Conservation (phyloP, 371 early-diverging fungal genomes). For the Mucor mucedo region DNA sequence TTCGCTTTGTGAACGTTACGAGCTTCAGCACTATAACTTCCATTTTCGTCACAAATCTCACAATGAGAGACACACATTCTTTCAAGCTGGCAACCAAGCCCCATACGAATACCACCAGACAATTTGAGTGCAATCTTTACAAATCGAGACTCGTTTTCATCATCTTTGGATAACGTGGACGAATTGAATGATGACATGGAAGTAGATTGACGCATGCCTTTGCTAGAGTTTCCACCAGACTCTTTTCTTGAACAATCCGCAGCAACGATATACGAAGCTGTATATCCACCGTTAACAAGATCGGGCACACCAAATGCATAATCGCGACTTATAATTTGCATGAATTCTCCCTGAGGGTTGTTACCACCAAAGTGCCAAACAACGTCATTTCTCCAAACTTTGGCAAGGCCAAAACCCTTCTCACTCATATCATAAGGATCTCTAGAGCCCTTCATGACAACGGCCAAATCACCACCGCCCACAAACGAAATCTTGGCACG, state of each 20-base stretch:
- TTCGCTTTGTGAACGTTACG: conserved; percentile 35
- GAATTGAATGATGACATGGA: conserved; percentile 25
- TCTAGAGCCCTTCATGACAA: conserved; percentile 51
- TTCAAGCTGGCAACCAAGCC: conserved; percentile 57
- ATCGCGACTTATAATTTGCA: conserved; percentile 55
- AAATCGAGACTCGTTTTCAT: conserved; percentile 24
- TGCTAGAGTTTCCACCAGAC: background rate
- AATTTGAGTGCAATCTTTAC: conserved; percentile 42
- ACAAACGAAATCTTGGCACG: conserved; percentile 56
- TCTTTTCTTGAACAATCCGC: background rate
- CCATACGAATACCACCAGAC: conserved; percentile 47
- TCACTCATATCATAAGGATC: conserved; percentile 56
- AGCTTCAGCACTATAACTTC: conserved; percentile 17
- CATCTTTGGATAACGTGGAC: conserved; percentile 7
- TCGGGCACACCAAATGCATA: conserved; percentile 58
- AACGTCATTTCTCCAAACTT: conserved; percentile 51
- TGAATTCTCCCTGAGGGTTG: conserved; percentile 48
- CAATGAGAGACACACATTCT: conserved; percentile 42
- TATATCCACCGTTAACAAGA: conserved; percentile 42
- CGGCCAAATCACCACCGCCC: conserved; percentile 62
- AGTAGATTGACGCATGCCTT: conserved; percentile 1
- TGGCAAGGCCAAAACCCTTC: conserved; percentile 51
- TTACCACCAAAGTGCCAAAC: conserved; percentile 44
- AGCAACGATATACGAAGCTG: conserved; percentile 32
- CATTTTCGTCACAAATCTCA: conserved; percentile 22